Base-by-base conservation (phyloP, 176 grass and related monocot genomes). In the Bothriochloa decipiens region DNA sequence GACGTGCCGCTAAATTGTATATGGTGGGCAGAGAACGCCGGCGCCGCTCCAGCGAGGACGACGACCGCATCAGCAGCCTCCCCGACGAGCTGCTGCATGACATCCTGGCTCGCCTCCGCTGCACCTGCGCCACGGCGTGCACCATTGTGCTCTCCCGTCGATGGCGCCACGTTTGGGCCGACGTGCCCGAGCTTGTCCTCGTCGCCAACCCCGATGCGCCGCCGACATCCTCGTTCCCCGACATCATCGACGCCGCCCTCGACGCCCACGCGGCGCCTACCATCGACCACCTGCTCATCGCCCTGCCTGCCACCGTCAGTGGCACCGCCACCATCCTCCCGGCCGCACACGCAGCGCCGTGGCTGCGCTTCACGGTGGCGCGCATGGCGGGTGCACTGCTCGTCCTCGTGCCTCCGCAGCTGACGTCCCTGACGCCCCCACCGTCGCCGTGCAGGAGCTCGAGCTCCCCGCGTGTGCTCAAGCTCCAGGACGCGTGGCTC, bases 301-400 rank as follows among this genome's bases (percentile, higher is more conserved):
- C 0, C 20, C 55, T 23, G 55, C 0, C 20, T n/a, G n/a, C n/a
- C 8, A 22, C 22, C 57, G 22, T 11, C 1, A 4, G 7, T 0
- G 22, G 10, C 3, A 22, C 25, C 9, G n/a, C n/a, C n/a, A 57
- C n/a, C n/a, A n/a, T n/a, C n/a, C n/a, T 57, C 20, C 22, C 53
- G 0, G 8, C 7, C 53, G 58, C 6, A 1, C 57, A n/a, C n/a
- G 58, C n/a, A n/a, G 58, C 9, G 58, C 3, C n/a, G 22, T 62
- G 58, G 58, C 58, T 62, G 58, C 18, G 32, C 5, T 76, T 58
- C 29, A 29, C 50, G 4, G 29, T 28, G 49, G 0, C n/a, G 29
- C 49, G 28, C 6, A 13, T 60, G 0, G 76, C 9, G 17, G 58
- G n/a, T 13, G 4, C 29, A 2, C 29, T 1, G 23, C 57, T 23